Evolutionary conservation across 768 basidiomycete species (phyloP).

Genomic region (Mycena kentingensis): DNA sequence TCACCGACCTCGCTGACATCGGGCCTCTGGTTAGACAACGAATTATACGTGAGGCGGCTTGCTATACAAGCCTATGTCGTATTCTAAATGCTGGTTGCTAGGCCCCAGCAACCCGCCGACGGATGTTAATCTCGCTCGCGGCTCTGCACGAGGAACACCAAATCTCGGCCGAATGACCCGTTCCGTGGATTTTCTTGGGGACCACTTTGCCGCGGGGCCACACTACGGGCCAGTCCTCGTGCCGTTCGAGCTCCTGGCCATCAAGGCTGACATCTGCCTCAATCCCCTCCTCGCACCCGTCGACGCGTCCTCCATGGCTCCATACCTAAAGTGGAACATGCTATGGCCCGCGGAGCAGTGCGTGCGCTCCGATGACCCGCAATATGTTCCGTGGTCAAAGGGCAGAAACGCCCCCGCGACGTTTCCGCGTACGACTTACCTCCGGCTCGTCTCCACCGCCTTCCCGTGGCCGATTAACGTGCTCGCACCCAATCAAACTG

Average conservation of each 20-base stretch:
- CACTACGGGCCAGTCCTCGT: constrained; percentile 67
- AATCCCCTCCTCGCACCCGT: constrained; percentile 64
- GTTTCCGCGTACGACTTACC: constrained; percentile 55
- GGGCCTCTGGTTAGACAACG: too few relatives aligned
- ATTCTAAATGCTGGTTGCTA: too few relatives aligned
- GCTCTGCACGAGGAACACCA: too few relatives aligned
- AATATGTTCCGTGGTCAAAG: constrained; percentile 62
- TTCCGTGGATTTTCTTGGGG: too few relatives aligned
- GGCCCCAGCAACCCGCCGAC: too few relatives aligned
- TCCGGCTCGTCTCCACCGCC: constrained; percentile 55
- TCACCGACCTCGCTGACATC: too few relatives aligned
- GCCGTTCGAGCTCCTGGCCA: constrained; percentile 55
- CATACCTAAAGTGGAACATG: constrained; percentile 75
- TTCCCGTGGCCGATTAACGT: constrained; percentile 62
- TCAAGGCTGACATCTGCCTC: constrained; percentile 48
- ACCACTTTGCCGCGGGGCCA: constrained; percentile 19
- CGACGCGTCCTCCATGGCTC: constrained; percentile 36
- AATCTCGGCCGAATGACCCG: too few relatives aligned
- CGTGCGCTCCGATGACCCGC: constrained; percentile 59
- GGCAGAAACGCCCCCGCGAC: constrained; percentile 69
- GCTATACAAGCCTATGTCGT: too few relatives aligned
- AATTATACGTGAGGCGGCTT: too few relatives aligned
- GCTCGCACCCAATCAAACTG: constrained; percentile 40
- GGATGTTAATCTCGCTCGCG: too few relatives aligned
- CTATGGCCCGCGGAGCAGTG: constrained; percentile 62